phyloP scores from a whole-genome alignment of 441 rosid species.

The Populus hybrid region DNA sequence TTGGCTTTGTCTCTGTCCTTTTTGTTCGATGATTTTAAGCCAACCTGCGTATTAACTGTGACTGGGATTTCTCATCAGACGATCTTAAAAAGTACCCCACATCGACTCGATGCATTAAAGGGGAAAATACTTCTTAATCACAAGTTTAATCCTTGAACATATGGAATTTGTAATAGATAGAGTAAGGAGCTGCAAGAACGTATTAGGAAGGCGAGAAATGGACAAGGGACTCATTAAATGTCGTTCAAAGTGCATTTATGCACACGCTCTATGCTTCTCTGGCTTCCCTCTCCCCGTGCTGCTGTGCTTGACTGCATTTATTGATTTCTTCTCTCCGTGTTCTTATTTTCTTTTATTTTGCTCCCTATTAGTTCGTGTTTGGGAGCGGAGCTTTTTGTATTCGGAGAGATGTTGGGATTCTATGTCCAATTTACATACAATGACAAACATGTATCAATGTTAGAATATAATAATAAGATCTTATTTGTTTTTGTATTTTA shows the following conservation, averaged over 20 bases:
- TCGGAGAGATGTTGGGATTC: background rate
- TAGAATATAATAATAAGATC: too few relatives aligned
- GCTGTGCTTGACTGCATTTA: conserved; percentile 15
- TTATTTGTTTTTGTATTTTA: too few relatives aligned
- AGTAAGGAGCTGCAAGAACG: background rate
- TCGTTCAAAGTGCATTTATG: conserved; percentile 16
- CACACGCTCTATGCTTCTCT: conserved; percentile 7
- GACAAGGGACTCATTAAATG: conserved; percentile 3
- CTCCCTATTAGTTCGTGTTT: background rate
- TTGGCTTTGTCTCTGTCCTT: background rate
- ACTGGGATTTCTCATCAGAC: background rate
- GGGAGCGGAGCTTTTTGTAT: background rate
- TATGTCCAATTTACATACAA: background rate
- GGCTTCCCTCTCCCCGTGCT: conserved; percentile 19
- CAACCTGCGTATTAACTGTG: background rate
- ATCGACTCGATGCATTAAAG: background rate
- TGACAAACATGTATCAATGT: too few relatives aligned
- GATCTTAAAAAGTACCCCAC: background rate
- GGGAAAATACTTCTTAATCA: background rate
- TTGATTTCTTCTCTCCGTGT: conserved; percentile 13
- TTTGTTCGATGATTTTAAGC: background rate
- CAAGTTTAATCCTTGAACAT: background rate
- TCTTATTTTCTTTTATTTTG: background rate
- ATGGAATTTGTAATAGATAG: background rate
- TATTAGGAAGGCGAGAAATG: background rate